These are phyloP conservation scores for Shiraia sp. DNA, from an alignment of 2,329 filamentous ascomycete species.

Conservation along the genomic window DNA sequence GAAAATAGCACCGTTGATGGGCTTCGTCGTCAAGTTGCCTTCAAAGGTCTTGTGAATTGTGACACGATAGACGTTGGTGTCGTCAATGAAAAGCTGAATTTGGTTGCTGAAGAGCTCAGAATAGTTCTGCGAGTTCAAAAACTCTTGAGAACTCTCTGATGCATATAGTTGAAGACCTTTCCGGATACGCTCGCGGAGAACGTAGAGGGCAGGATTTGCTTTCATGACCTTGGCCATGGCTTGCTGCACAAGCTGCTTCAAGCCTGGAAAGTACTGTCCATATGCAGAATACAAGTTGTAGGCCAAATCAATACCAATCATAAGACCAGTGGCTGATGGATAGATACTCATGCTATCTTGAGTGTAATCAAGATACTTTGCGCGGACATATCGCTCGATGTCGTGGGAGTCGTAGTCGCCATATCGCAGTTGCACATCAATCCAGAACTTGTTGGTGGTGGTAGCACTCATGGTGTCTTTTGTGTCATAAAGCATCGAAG, in stretches of 20 bases:
- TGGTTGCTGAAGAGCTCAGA: conserved; percentile 99
- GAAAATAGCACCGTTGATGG: conserved; percentile 99
- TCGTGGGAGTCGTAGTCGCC: conserved; percentile 99
- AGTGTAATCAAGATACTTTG: conserved; percentile 98
- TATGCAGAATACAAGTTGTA: conserved; percentile 99
- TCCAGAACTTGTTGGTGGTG: conserved; percentile 98
- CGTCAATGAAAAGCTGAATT: conserved; percentile 97
- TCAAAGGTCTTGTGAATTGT: conserved; percentile 99
- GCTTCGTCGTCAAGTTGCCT: conserved; percentile 97
- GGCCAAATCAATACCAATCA: conserved; percentile 96
- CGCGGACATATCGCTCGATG: conserved; percentile 94
- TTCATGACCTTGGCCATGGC: conserved; percentile 99
- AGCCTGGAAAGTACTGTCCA: conserved; percentile 96
- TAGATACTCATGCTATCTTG: conserved; percentile 99
- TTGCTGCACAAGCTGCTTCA: conserved; percentile 94
- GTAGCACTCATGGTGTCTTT: conserved; percentile 94
- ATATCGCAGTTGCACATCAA: conserved; percentile 94
- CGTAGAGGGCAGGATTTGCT: conserved; percentile 94
- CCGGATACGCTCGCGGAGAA: conserved; percentile 93
- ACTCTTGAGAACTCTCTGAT: conserved; percentile 98
- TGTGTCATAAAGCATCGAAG: conserved; percentile 91
- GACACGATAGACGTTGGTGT: conserved; percentile 98
- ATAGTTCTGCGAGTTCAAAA: conserved; percentile 99
- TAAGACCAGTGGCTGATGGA: conserved; percentile 91
- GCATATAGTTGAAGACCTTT: conserved; percentile 98